These are phyloP conservation scores for Strigomonas culicis DNA, from an alignment of 208 protist species.

Conservation along the genomic window DNA sequence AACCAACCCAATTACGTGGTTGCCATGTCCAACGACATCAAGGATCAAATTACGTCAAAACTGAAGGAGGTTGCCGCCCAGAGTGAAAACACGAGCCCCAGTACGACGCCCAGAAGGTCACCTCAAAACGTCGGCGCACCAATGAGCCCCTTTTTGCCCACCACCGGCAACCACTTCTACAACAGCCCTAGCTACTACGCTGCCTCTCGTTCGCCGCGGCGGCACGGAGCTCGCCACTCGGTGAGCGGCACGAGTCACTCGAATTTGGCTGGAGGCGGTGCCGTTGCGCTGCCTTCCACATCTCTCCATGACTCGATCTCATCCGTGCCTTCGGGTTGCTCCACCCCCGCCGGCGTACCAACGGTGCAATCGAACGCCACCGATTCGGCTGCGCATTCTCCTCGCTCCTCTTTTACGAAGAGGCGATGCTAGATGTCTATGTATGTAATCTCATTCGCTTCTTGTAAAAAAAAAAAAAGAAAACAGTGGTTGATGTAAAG, in stretches of 20 bases:
- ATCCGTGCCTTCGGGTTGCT: constrained; percentile 1
- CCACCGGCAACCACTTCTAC: constrained; percentile 29
- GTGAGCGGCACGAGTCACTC: no score
- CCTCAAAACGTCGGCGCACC: constrained; percentile 4
- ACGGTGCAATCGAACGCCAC: no score
- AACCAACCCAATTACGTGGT: constrained; percentile 75
- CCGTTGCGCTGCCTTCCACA: no score
- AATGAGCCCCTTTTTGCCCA: neutral
- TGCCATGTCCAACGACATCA: constrained; percentile 66
- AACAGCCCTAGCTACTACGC: constrained; percentile 16
- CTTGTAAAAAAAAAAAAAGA: no score
- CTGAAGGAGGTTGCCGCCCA: constrained; percentile 57
- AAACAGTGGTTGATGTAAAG: no score
- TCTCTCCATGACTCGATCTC: constrained; percentile 5
- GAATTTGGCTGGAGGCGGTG: no score
- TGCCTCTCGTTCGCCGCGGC: constrained; percentile 4
- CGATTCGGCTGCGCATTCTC: neutral
- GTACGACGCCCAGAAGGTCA: constrained; percentile 6
- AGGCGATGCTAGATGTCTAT: neutral
- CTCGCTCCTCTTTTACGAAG: neutral
- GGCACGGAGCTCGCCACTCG: neutral
- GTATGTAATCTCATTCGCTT: no score
- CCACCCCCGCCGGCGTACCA: constrained; percentile 3
- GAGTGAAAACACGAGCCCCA: no score
- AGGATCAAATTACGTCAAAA: constrained; percentile 47